Conservation (phyloP, 768 basidiomycete species). For the Hygrocybe punicea region DNA sequence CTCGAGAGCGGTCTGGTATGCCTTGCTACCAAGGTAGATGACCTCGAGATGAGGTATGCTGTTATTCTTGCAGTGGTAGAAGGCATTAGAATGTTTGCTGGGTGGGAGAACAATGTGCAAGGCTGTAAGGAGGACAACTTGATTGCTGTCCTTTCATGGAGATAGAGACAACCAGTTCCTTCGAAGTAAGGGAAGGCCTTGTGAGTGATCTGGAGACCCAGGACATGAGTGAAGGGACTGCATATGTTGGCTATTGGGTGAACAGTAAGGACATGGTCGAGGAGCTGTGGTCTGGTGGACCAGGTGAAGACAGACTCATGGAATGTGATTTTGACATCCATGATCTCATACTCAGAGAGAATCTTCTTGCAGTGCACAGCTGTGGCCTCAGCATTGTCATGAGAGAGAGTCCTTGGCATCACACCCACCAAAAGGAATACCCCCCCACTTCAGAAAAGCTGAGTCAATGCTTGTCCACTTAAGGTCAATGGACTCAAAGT, state of each 20-base stretch:
- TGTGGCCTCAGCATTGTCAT: conserved; percentile 20
- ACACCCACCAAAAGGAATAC: conserved; percentile 30
- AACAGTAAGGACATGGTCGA: conserved; percentile 12
- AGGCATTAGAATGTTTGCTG: conserved; percentile 8
- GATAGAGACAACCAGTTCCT: conserved; percentile 26
- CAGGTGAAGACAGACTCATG: conserved; percentile 24
- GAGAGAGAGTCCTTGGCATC: conserved; percentile 22
- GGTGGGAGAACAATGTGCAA: conserved; percentile 25
- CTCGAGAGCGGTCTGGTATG: conserved; percentile 9
- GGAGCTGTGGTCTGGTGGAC: conserved; percentile 19
- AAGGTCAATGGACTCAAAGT: conserved; percentile 22
- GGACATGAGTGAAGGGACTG: conserved; percentile 26
- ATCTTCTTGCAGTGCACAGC: conserved; percentile 25
- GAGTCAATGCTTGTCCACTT: conserved; percentile 28
- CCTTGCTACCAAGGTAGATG: conserved; percentile 17
- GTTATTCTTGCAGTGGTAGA: conserved; percentile 1
- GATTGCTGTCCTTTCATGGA: conserved; percentile 22
- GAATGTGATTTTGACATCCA: conserved; percentile 31
- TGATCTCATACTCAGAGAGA: conserved; percentile 20
- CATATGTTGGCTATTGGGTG: conserved; percentile 13
- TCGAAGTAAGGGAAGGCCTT: conserved; percentile 18
- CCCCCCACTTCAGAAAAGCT: conserved; percentile 22
- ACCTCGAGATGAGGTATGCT: conserved; percentile 14
- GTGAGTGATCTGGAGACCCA: conserved; percentile 27
- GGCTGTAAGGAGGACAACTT: conserved; percentile 20